These are phyloP conservation scores for Penicillium sp. DNA, from an alignment of 2,329 filamentous ascomycete species.

Conservation along the genomic window DNA sequence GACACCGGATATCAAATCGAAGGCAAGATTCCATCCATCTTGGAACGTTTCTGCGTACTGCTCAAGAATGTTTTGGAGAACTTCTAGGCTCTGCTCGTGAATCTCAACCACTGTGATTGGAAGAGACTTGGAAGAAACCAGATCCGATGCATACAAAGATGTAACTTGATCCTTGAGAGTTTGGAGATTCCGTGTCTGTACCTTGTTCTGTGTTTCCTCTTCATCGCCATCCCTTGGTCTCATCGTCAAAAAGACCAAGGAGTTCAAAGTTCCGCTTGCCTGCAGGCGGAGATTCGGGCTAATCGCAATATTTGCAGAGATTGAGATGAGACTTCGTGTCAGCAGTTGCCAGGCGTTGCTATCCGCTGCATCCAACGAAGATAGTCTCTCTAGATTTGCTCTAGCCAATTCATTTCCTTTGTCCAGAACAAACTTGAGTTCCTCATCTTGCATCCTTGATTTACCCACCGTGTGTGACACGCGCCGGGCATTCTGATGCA, in stretches of 20 bases:
- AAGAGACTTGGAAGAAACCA: constrained; percentile 56
- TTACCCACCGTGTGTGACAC: constrained; percentile 44
- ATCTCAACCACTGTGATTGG: constrained; percentile 73
- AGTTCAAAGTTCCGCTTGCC: constrained; percentile 64
- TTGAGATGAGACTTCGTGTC: constrained; percentile 53
- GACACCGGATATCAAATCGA: constrained; percentile 80
- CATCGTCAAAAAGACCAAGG: constrained; percentile 45
- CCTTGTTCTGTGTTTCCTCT: constrained; percentile 54
- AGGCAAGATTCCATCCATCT: constrained; percentile 81
- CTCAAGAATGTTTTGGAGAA: constrained; percentile 78
- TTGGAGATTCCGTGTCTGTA: constrained; percentile 72
- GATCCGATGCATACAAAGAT: constrained; percentile 57
- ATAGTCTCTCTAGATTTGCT: constrained; percentile 73
- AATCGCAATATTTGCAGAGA: constrained; percentile 41
- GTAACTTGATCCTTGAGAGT: constrained; percentile 64
- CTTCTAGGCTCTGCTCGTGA: constrained; percentile 76
- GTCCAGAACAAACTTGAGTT: constrained; percentile 60
- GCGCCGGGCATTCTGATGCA: constrained; percentile 40
- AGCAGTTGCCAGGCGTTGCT: constrained; percentile 76
- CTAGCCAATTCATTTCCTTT: constrained; percentile 72
- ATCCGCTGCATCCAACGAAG: constrained; percentile 61
- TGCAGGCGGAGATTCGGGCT: constrained; percentile 42
- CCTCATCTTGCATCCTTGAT: constrained; percentile 44
- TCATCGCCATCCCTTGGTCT: constrained; percentile 38
- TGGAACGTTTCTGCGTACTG: constrained; percentile 81